Base-by-base conservation (phyloP, 345 rosid genomes). In the Microcos paniculata region DNA sequence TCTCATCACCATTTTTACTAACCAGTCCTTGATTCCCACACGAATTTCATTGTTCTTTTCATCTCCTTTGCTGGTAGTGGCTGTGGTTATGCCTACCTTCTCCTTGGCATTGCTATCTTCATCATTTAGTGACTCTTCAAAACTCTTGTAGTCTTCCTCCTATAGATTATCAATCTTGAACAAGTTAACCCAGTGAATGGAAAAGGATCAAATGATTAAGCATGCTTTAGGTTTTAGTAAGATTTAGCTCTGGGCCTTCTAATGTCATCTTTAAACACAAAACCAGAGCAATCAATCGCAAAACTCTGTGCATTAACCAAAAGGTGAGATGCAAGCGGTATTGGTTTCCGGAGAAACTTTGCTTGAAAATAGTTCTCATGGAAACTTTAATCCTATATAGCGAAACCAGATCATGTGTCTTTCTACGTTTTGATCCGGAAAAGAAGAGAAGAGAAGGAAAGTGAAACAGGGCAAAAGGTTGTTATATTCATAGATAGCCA, bases 11-110 rank as follows among this genome's bases (percentile, higher is more conserved):
- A 28, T n/a, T 4, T 31, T 10, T 24, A 82, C 90, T 84, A 10
- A 94, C 98, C 97, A 92, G 82, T 94, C 96, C 80, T 86, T 92
- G 19, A 92, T 85, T 38, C 96, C 97, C 33, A 89, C 76, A 0
- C 90, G 85, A 57, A 85, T 84, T 86, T 90, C 89, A 2, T 72
- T 73, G 66, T 73, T 85, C 26, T 35, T 43, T 16, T 70, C 35
- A 53, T 71, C 52, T 52, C 49, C 33, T 38, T 42, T 48, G 45
- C 59, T 16, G 1, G 11, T 31, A 24, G 38, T 51, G 42, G 15
- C 19, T 23, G 33, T 65, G 46, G 57, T 12, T 18, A 21, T 49
- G 57, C n/a, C 40, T 35, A 70, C 62, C 6, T 51, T 57, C 57
- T 73, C 76, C 70, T 71, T 13, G 3, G 45, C 45, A 7, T 73